Conservation (phyloP, 2,329 filamentous ascomycete genomes). For the Aspergillus brunneoviolaceus region DNA sequence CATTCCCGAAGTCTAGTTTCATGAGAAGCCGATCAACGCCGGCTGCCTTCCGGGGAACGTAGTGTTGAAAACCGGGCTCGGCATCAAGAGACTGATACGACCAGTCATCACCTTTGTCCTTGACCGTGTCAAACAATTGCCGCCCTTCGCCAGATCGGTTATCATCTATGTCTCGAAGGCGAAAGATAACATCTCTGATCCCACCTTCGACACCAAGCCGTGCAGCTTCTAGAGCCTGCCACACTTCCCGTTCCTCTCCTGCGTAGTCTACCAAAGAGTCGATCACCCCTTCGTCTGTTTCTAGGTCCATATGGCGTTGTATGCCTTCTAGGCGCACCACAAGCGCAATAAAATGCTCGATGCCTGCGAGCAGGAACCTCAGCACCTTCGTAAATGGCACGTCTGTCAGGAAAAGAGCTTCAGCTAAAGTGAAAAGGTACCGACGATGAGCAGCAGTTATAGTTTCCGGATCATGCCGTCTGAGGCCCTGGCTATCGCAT, state of each 20-base stretch:
- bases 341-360: conserved; percentile 79
- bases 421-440: conserved; percentile 67
- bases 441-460: conserved; percentile 75
- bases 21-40: conserved; percentile 83
- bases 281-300: conserved; percentile 77
- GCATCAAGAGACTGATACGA: conserved; percentile 28
- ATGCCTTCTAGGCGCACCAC: conserved; percentile 72
- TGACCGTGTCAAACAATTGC: conserved; percentile 34
- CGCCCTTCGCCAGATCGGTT: conserved; percentile 45
- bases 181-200: conserved; percentile 61
- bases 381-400: conserved; percentile 40
- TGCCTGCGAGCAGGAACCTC: conserved; percentile 48
- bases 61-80: conserved; percentile 42
- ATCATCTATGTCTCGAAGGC: conserved; percentile 61
- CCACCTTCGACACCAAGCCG: conserved; percentile 65
- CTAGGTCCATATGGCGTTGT: conserved; percentile 76
- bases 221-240: conserved; percentile 62
- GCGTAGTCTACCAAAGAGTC: conserved; percentile 71
- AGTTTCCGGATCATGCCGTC: conserved; percentile 76
- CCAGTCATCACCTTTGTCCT: conserved; percentile 30
- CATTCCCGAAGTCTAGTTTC: conserved; percentile 70
- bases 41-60: conserved; percentile 70
- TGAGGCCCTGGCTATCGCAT: conserved; percentile 18
- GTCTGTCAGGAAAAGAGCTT: conserved; percentile 46
- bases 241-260: conserved; percentile 69